Base-by-base conservation (phyloP, 805 yeast species). In the Metschnikowia shivogae region DNA sequence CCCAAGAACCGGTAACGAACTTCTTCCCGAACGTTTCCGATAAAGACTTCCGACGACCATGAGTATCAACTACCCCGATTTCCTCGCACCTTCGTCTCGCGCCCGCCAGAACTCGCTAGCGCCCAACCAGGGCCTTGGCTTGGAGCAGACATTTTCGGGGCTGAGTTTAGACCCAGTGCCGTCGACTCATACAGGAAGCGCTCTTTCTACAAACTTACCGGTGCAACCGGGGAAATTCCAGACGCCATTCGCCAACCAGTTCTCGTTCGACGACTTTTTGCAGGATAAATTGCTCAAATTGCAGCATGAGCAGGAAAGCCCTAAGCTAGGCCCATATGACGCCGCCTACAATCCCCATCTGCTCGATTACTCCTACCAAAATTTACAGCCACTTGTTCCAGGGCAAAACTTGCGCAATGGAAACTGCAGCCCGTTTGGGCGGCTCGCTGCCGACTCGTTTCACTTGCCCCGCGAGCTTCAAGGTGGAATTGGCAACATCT, bases 401-500 rank as follows among this genome's bases (percentile, higher is more conserved):
- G 26, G 26, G 26, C 26, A 2, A 22, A 22, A 22, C 26, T 22
- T 22, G 26, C 26, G 4, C 26, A 22, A 22, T 22, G 26, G 8
- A 12, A 30, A 29, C 17, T 26, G 24, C n/a, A 37, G 40, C 34
- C 34, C 40, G 14, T 37, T 37, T 29, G 34, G 40, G 3, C 34
- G 40, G 1, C 34, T 29, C 11, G 24, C 26, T 13, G 42, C 34
- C 12, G 71, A 71, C 50, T 43, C 70, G 34, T 77, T 77, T 59
- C 66, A 62, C 48, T 63, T 81, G 42, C 86, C 87, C 0, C 45
- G 67, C 5, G 86, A 81, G 53, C 67, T 81, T 32, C 85, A 81
- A 60, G 86, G 86, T 36, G 86, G 86, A 0, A 65, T 81, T 2
- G 78, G 79, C 26, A 79, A 70, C 45, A 80, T 82, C 35, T 74